Conservation (phyloP, 352 stramenopile species). For the Phytophthora podocarpi region DNA sequence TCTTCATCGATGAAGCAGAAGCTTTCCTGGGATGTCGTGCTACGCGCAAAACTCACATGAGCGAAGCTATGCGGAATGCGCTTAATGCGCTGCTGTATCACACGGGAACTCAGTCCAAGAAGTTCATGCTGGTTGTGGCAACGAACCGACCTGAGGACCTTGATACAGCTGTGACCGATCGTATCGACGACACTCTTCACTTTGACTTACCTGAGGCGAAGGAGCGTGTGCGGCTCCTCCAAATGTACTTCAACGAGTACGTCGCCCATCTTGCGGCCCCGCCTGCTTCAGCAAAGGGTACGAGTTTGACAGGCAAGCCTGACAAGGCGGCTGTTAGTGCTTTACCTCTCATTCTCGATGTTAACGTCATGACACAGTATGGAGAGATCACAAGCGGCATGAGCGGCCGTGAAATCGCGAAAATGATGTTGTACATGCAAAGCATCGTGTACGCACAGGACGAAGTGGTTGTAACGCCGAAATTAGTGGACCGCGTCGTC, state of each 20-base stretch:
- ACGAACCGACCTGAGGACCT: conserved; percentile 86
- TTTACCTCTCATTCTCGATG: conserved; percentile 15
- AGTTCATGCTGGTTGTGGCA: conserved; percentile 85
- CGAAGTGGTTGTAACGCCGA: conserved; percentile 51
- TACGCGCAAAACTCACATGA: conserved; percentile 84
- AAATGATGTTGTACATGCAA: conserved; percentile 89
- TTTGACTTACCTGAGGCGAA: conserved; percentile 72
- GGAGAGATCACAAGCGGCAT: conserved; percentile 71
- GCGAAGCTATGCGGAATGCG: conserved; percentile 81
- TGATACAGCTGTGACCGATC: conserved; percentile 77
- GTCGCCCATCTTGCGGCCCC: conserved; percentile 38
- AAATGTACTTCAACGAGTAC: conserved; percentile 78
- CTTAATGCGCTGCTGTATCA: conserved; percentile 87
- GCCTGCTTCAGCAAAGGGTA: not conserved
- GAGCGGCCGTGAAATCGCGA: conserved; percentile 86
- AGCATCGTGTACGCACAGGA: conserved; percentile 82
- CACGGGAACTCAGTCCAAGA: conserved; percentile 69
- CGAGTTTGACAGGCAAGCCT: not conserved
- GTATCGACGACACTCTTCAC: conserved; percentile 85
- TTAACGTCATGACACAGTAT: conserved; percentile 48
- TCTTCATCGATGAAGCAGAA: conserved; percentile 91
- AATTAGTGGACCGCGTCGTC: conserved; percentile 64
- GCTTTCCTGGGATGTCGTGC: conserved; percentile 79
- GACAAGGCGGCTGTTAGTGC: conserved; percentile 24
- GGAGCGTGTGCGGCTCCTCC: conserved; percentile 63